Conservation (phyloP, 345 rosid species). For the Aegle marmelos region DNA sequence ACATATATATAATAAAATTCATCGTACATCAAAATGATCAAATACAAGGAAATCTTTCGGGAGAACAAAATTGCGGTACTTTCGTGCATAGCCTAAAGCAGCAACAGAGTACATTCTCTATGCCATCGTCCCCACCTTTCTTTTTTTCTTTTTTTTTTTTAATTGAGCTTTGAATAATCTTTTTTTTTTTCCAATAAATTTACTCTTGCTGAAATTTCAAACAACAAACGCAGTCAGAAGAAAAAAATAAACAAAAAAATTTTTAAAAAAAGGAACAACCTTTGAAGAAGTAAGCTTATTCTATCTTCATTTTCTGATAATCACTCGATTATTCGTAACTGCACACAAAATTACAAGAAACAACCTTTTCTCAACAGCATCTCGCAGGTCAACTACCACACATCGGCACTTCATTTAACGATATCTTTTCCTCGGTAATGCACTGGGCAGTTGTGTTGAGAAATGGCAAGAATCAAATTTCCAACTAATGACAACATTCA, state of each 20-base stretch:
- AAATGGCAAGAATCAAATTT: conserved; percentile 41
- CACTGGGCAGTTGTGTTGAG: conserved; percentile 28
- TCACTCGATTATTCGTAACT: conserved; percentile 66
- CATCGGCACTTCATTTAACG: background rate
- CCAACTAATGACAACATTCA: conserved; percentile 21
- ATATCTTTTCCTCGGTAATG: background rate
- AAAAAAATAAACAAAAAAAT: background rate
- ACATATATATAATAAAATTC: background rate
- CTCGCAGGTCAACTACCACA: too few relatives aligned
- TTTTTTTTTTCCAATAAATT: conserved; percentile 2
- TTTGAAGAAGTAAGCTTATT: conserved; percentile 26
- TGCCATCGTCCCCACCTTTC: background rate
- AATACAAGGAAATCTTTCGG: background rate
- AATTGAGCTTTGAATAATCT: background rate
- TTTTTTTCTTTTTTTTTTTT: background rate
- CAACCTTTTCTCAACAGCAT: background rate
- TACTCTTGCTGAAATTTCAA: conserved; percentile 9
- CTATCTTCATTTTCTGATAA: conserved; percentile 31
- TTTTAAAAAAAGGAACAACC: background rate
- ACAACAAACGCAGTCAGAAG: background rate
- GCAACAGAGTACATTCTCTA: background rate
- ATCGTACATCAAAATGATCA: background rate
- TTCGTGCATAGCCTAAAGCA: background rate
- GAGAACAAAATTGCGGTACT: background rate
- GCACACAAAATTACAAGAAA: conserved; percentile 68